A percentile compares a stretch with the other conserved stretches of the same genome.
These are phyloP conservation scores for Anisodus acutangulus DNA, from an alignment of 257 asterid species.

Conservation along the genomic window DNA sequence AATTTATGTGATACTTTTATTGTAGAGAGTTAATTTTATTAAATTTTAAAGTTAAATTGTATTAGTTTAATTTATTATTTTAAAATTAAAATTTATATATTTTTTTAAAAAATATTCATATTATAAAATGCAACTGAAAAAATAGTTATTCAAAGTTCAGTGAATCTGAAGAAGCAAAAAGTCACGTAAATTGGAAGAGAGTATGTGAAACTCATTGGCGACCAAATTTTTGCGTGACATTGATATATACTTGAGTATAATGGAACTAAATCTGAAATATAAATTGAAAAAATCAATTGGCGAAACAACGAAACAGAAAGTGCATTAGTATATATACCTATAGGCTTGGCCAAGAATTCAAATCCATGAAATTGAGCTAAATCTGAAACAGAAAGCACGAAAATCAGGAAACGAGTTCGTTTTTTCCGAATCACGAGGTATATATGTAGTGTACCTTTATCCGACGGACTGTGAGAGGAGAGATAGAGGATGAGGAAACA, in stretches of 20 bases:
- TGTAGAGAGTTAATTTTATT: too few species aligned
- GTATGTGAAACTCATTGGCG: background rate
- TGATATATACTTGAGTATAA: background rate
- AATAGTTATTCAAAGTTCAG: too few species aligned
- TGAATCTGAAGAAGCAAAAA: too few species aligned
- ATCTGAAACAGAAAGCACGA: conserved; percentile 44
- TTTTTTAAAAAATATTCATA: too few species aligned
- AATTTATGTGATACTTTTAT: too few species aligned
- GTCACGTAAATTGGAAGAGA: too few species aligned
- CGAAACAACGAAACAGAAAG: background rate
- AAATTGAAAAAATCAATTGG: background rate
- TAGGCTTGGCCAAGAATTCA: conserved; percentile 36
- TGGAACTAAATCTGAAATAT: background rate
- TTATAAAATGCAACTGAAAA: too few species aligned
- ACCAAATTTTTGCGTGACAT: background rate
- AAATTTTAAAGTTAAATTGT: too few species aligned
- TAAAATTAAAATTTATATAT: too few species aligned
- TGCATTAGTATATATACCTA: conserved; percentile 42
- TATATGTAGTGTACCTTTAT: conserved; percentile 46
- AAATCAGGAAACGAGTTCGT: background rate
- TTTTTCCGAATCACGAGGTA: background rate
- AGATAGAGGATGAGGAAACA: conserved; percentile 85
- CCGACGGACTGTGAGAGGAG: conserved; percentile 74
- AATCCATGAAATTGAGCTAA: conserved; percentile 55
- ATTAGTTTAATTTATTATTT: too few species aligned